Percentiles rank a stretch among this genome's conserved stretches.
phyloP scores from a whole-genome alignment of 805 yeast species.

The Monosporozyma unispora region DNA sequence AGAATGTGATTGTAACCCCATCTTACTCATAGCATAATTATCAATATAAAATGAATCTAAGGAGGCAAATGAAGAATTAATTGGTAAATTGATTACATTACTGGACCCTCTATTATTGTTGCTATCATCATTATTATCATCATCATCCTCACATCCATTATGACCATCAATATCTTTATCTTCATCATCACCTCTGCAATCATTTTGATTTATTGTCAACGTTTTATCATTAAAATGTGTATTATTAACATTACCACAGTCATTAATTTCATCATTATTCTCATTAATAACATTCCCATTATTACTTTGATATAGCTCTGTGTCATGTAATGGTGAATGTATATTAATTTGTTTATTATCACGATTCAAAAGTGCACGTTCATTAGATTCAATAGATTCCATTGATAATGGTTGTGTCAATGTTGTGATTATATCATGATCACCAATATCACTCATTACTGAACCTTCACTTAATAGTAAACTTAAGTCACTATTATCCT shows the following conservation, averaged over 20 bases:
- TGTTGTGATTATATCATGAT: conserved; percentile 6
- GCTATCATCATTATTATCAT: conserved; percentile 16
- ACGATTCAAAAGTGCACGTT: neutral
- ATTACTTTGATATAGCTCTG: conserved; percentile 1
- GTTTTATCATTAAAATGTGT: neutral
- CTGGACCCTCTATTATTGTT: conserved; percentile 13
- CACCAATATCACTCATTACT: conserved; percentile 11
- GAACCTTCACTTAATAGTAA: conserved; percentile 20
- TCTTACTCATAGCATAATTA: conserved; percentile 33
- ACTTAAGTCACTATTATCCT: conserved; percentile 11
- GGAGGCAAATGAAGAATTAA: conserved; percentile 72
- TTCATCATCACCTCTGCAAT: neutral
- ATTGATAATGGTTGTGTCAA: conserved; percentile 45
- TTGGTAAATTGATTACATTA: conserved; percentile 50
- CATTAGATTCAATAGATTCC: conserved; percentile 34
- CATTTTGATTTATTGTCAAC: neutral
- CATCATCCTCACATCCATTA: too few species aligned
- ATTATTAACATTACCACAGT: neutral
- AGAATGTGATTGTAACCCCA: conserved; percentile 7
- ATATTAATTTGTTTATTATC: neutral
- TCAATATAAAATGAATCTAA: conserved; percentile 56
- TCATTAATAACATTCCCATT: too few species aligned
- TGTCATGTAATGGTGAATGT: conserved; percentile 2
- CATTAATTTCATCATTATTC: neutral
- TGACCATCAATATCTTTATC: too few species aligned